These are phyloP conservation scores for Ophiostoma himal-ulmi DNA, from an alignment of 2,329 filamentous ascomycete genomes.

Conservation along the genomic window DNA sequence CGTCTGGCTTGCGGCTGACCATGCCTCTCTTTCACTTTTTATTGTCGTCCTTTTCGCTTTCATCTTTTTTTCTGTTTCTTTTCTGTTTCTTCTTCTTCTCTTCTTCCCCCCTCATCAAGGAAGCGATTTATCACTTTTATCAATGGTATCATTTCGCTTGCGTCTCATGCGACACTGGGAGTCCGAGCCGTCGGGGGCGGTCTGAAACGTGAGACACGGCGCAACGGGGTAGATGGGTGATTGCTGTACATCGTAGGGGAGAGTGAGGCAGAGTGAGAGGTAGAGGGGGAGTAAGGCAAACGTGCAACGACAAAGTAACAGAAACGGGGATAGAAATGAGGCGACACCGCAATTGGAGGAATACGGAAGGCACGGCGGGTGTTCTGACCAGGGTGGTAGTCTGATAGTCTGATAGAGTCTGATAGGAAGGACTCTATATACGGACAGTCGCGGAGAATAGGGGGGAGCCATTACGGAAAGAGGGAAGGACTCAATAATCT, in stretches of 20 bases:
- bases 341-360: neutral
- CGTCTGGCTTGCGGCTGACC: neutral
- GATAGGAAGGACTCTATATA: neutral
- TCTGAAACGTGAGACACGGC: constrained; percentile 25
- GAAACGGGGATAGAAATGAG: neutral
- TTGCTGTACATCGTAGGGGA: neutral
- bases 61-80: neutral
- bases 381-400: neutral
- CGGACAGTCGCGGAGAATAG: neutral
- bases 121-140: neutral
- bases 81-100: neutral
- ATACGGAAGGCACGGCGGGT: neutral
- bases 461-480: neutral
- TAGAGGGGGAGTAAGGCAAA: neutral
- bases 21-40: neutral
- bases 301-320: neutral
- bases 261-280: neutral
- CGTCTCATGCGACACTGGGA: constrained; percentile 19
- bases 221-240: constrained; percentile 16
- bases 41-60: neutral
- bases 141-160: neutral
- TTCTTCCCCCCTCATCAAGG: neutral
- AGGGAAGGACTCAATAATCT: neutral
- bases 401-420: no score
- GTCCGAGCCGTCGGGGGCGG: constrained; percentile 24